Percentiles rank a stretch among this genome's conserved stretches.
Conservation (phyloP, 352 stramenopile genomes). For the Lagenidium sp. region DNA sequence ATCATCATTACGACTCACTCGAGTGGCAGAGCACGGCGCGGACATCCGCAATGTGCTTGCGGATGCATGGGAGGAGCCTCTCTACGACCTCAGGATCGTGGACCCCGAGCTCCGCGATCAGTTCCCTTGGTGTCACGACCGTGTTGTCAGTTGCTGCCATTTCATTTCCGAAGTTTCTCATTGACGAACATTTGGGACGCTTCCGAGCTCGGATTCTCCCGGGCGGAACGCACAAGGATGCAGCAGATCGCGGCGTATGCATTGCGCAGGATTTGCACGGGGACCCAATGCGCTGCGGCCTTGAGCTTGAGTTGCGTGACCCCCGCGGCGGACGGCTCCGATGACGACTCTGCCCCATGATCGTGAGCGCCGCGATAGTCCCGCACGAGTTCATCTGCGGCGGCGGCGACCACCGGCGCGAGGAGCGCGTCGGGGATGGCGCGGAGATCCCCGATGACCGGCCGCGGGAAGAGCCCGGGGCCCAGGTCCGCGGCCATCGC, state of each 20-base stretch:
- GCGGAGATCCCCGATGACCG: neutral
- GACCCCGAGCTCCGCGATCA: constrained; percentile 5
- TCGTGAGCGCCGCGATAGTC: too few relatives aligned
- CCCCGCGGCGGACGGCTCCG: constrained; percentile 1
- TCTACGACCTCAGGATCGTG: constrained; percentile 8
- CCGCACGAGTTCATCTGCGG: constrained; percentile 1
- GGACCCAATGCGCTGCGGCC: neutral
- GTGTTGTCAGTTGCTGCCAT: neutral
- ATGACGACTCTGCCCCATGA: too few relatives aligned
- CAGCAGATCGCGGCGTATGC: constrained; percentile 6
- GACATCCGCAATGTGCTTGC: constrained; percentile 4
- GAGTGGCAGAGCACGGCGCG: constrained; percentile 7
- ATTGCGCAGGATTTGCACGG: neutral
- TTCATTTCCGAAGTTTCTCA: constrained; percentile 2
- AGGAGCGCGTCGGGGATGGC: neutral
- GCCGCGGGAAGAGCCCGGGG: constrained; percentile 6
- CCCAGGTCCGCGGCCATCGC: constrained; percentile 1
- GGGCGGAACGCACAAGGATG: constrained; percentile 9
- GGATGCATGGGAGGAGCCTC: constrained; percentile 6
- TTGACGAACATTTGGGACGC: neutral
- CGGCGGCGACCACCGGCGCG: constrained; percentile 2
- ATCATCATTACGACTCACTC: too few relatives aligned
- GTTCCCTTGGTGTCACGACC: constrained; percentile 2
- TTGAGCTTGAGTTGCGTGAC: neutral
- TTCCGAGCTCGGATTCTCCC: constrained; percentile 1